Evolutionary conservation across 768 basidiomycete genomes (phyloP), one percentile per base, ranked within the genome.

Genomic region (Kwoniella shandongensis): DNA sequence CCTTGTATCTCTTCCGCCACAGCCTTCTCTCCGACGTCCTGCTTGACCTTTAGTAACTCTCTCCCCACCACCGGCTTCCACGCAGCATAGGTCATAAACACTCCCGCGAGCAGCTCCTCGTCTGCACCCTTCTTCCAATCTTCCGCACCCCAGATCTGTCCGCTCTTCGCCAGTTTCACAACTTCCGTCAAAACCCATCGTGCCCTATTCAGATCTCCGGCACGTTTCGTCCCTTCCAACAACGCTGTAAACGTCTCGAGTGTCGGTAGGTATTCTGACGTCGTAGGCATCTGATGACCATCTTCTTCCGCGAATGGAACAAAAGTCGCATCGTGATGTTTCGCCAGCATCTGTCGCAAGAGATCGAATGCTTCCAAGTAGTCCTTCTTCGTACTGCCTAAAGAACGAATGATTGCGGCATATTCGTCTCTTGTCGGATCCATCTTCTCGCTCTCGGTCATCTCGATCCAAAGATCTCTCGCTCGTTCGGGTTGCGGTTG

Each of bases 111-210:
- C 40, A 87, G 79, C 61, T 86, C 83, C 53, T 88, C 86, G 60
- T 88, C 81, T 20, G 83, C 70, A 35, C 68, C 54, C 27, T 58
- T 51, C 36, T 63, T 45, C 39, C 54, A 57, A n/a, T 44, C 60
- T 17, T 20, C 13, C 15, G 45, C 22, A n/a, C 44, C 48, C 20
- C 41, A 38, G 49, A 54, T 23, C 12, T 39, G 47, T 36, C 25
- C 61, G 36, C 54, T 54, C 18, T 66, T 69, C 8, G 59, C 53
- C 50, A 74, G 56, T 40, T 79, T 79, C 23, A 88, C 81, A 77
- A 91, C 84, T 79, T 96, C 91, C 1, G 87, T 88, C 51, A 98
- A 79, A 57, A 97, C 86, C 93, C 92, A 97, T 64, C 93, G 80
- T 23, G 86, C 85, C 45, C 90, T 81, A 2, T 81, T 80, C 20